These are phyloP conservation scores for Pisolithus orientalis DNA, from an alignment of 768 basidiomycete species.

Conservation along the genomic window DNA sequence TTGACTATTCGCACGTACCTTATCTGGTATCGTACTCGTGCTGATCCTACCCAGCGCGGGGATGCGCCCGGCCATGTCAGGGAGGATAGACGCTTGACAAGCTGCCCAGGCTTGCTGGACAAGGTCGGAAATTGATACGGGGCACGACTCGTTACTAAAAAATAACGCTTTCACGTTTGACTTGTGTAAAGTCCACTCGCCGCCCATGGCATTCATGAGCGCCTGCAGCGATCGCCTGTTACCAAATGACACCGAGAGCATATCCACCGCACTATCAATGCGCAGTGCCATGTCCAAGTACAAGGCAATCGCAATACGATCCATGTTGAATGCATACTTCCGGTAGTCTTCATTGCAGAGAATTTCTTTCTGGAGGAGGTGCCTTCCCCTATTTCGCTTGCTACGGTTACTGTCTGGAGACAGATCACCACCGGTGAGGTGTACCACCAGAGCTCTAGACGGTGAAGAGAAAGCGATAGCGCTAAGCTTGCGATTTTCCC, in stretches of 20 bases:
- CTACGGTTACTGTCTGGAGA: no score
- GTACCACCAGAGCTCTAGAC: slow-evolving; percentile 31
- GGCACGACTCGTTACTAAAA: slow-evolving; percentile 15
- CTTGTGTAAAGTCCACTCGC: slow-evolving; percentile 15
- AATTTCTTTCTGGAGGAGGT: slow-evolving; percentile 26
- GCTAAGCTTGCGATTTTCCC: slow-evolving; percentile 27
- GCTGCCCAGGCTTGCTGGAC: background rate
- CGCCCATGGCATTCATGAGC: slow-evolving; percentile 14
- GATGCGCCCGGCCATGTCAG: slow-evolving; percentile 9
- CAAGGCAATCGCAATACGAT: slow-evolving; percentile 35
- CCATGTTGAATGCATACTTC: slow-evolving; percentile 43
- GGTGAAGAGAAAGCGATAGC: slow-evolving; percentile 36
- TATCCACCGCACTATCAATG: slow-evolving; percentile 33
- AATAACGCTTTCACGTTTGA: slow-evolving; percentile 26
- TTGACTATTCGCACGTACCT: slow-evolving; percentile 17
- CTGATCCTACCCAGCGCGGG: slow-evolving; percentile 10
- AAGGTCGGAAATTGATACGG: slow-evolving; percentile 1
- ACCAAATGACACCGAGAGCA: slow-evolving; percentile 28
- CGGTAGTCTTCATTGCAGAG: slow-evolving; percentile 21
- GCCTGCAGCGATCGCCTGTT: slow-evolving; percentile 30
- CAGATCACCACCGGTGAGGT: slow-evolving; percentile 8
- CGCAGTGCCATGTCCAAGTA: slow-evolving; percentile 32
- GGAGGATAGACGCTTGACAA: slow-evolving; percentile 29
- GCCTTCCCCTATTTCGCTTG: slow-evolving; percentile 7
- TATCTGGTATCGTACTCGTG: slow-evolving; percentile 21